phyloP scores from a whole-genome alignment of 495 filamentous ascomycete genomes.

The Lasiosphaeriaceae sp. region DNA sequence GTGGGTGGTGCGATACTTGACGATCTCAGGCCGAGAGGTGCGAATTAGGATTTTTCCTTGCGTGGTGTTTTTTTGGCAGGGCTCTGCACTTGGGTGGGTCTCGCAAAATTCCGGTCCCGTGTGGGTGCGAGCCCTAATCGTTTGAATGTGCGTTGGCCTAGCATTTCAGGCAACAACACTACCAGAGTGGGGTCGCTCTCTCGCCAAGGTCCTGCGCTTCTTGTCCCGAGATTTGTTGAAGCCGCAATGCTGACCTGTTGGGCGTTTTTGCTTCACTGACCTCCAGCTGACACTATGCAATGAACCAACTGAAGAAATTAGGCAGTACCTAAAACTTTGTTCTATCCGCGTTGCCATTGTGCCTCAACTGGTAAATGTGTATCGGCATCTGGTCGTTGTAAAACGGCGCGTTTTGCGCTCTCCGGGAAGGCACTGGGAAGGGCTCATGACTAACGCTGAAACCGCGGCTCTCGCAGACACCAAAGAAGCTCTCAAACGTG shows the following conservation, averaged over 20 bases:
- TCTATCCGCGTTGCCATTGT: background rate
- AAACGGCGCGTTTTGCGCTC: conserved; percentile 45
- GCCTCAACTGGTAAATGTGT: conserved; percentile 35
- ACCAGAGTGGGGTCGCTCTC: background rate
- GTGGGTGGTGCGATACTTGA: conserved; percentile 24
- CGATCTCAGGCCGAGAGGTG: conserved; percentile 22
- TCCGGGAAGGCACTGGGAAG: conserved; percentile 29
- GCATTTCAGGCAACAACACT: conserved; percentile 7
- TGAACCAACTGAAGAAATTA: too few relatives aligned
- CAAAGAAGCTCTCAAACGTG: conserved; percentile 42
- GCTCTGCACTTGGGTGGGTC: conserved; percentile 22
- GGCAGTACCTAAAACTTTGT: background rate
- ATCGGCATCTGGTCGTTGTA: conserved; percentile 43
- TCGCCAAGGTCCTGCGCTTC: too few relatives aligned
- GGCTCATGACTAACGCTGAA: conserved; percentile 32
- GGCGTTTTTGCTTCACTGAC: too few relatives aligned
- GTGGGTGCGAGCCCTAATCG: conserved; percentile 31
- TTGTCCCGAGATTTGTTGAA: too few relatives aligned
- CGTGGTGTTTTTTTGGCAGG: conserved; percentile 25
- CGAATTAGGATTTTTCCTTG: conserved; percentile 24
- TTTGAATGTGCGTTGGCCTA: conserved; percentile 10
- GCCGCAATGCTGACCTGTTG: too few relatives aligned
- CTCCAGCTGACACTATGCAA: too few relatives aligned
- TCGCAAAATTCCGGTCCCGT: conserved; percentile 25
- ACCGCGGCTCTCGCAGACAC: conserved; percentile 27